phyloP scores from a whole-genome alignment of 805 yeast genomes.

The Saccharomycopsis guyanensis region DNA sequence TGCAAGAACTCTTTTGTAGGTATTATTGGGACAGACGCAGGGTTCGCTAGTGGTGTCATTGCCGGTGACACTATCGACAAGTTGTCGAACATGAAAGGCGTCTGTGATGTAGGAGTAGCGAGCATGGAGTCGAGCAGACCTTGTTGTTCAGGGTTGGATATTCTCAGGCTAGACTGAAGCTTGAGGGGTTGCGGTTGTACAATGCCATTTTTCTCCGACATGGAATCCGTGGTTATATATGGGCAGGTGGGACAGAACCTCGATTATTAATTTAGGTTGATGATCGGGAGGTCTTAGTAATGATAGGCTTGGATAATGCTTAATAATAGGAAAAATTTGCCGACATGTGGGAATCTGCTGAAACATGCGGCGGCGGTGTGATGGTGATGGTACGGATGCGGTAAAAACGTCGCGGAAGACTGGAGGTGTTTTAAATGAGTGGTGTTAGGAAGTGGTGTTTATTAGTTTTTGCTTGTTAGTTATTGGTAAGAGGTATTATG shows the following conservation, averaged over 20 bases:
- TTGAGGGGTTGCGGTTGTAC: background rate
- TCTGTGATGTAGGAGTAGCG: background rate
- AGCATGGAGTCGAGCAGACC: too few relatives aligned
- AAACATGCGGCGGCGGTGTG: too few relatives aligned
- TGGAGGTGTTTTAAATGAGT: too few relatives aligned
- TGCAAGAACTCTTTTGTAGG: conserved; percentile 1
- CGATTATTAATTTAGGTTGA: background rate
- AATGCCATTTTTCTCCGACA: background rate
- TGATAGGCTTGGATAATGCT: background rate
- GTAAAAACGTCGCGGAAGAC: too few relatives aligned
- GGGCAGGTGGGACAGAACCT: background rate
- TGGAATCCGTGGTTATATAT: background rate
- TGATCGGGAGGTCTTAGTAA: background rate
- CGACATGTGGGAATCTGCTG: too few relatives aligned
- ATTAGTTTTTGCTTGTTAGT: too few relatives aligned
- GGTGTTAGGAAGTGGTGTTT: too few relatives aligned
- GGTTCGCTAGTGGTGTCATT: conserved; percentile 9
- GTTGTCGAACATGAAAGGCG: conserved; percentile 6
- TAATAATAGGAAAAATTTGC: background rate
- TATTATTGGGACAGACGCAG: conserved; percentile 4
- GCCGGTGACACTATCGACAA: conserved; percentile 17
- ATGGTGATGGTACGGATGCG: too few relatives aligned
- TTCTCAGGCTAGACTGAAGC: too few relatives aligned
- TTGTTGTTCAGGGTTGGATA: too few relatives aligned
- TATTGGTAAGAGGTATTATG: too few relatives aligned